Base-by-base conservation (phyloP, 495 filamentous ascomycete genomes). In the Neurospora sp. region DNA sequence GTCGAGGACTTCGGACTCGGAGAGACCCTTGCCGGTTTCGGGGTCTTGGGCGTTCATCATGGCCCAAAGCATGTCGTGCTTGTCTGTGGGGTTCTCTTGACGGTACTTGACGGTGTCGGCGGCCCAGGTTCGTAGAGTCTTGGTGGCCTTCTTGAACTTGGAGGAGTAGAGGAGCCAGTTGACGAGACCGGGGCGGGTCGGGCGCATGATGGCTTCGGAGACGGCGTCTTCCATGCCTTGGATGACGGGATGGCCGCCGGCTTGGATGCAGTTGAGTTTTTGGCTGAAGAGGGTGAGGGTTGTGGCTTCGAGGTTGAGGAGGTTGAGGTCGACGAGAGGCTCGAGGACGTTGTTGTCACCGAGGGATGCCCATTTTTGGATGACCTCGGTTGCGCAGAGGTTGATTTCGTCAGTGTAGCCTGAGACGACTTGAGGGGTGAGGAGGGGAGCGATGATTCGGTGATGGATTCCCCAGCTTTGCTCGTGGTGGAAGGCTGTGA, bases 401-500 rank as follows among this genome's bases (percentile, higher is more conserved):
- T 89, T 83, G 86, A 94, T 89, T 70, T 90, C 89, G 76, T 83
- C 82, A 75, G 91, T 92, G 84, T 89, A 90, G 12, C 73, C 79
- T 66, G 84, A 83, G 73, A 93, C 85, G n/a, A 84, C 78, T 11
- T 89, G 73, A 0, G 91, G 87, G 0, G 89, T 86, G 73, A 96
- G 91, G 5, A 85, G 88, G 11, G 91, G 91, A 48, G 87, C 85
- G n/a, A 88, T 76, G 77, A 92, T 85, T n/a, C 92, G 87, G 76
- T 95, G 92, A 7, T 89, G 89, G 59, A 92, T 80, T 3, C 82
- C 87, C 92, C 91, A 94, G 73, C 88, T 89, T 71, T 85, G 81
- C 74, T 92, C 91, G 22, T 86, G 81, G 38, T 87, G 78, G 73
- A 86, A 85, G 8, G 91, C 92, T 0, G 90, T 92, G 80, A 94